Base-by-base conservation (phyloP, 192 early-diverging fungal species). In the Kickxella alabastrina region DNA sequence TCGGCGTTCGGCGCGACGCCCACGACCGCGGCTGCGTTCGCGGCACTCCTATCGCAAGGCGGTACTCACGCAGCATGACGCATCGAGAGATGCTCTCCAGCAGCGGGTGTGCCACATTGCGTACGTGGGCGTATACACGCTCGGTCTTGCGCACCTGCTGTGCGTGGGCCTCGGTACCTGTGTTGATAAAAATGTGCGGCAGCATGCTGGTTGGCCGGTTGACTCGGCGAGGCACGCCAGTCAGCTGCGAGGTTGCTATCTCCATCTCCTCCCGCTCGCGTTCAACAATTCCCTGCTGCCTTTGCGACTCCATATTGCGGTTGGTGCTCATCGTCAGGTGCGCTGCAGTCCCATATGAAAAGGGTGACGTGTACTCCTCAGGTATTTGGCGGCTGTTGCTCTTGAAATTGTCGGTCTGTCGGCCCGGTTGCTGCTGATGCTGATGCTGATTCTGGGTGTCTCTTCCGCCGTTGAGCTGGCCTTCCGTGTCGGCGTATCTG, bases 271-370 rank as follows among this genome's bases (percentile, higher is more conserved):
- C 64, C 36, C 67, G 64, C 26, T 67, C 65, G 38, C 59, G 49
- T 36, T 75, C 71, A 9, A 75, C 60, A 21, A 75, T 63, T 47
- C 64, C 59, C 57, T 75, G 71, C 65, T 75, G 71, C 27, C 71
- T 54, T 56, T 67, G 71, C 27, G 71, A 67, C 52, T 75, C 71
- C 59, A 75, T 75, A 49, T 63, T 66, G 52, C 71, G 71, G 43
- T 67, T 75, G 27, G 56, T 53, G 44, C 38, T 49, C 49, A 64
- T 56, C 14, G 68, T n/a, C 12, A 53, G 29, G 37, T 59, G 28
- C 39, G 36, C 49, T 1, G 44, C 17, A 9, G 44, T 27, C 17
- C 44, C 44, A 27, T 46, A 46, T n/a, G 25, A 25, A 9, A 17
- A n/a, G 6, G 3, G n/a, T 19, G 27, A 25, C 13, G 27, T 28